Percentiles rank a stretch among this genome's conserved stretches.
Conservation (phyloP, 371 early-diverging fungal species). For the Mortierella sp. region DNA sequence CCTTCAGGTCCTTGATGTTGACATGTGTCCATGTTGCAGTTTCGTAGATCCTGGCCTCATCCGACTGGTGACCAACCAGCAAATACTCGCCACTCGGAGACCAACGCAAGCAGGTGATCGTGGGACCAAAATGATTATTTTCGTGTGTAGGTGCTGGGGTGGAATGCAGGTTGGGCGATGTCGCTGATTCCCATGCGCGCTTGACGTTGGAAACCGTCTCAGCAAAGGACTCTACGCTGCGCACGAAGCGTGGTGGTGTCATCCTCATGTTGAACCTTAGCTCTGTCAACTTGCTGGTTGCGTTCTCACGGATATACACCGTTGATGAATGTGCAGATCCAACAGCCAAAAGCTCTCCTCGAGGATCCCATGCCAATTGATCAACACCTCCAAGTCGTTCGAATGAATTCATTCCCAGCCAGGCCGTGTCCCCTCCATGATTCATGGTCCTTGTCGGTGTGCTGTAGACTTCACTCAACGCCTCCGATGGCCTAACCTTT, state of each 20-base stretch:
- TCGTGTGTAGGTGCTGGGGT: slow-evolving; percentile 20
- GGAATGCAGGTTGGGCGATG: neutral
- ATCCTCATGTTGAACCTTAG: slow-evolving; percentile 16
- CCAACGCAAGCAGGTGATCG: slow-evolving; percentile 36
- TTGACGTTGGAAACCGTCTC: slow-evolving; percentile 42
- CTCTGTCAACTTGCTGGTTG: slow-evolving; percentile 26
- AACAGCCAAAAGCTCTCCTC: slow-evolving; percentile 43
- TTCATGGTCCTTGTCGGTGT: slow-evolving; percentile 10
- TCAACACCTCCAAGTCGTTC: slow-evolving; percentile 20
- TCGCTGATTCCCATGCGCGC: neutral
- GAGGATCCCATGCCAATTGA: slow-evolving; percentile 44
- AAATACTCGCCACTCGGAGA: slow-evolving; percentile 41
- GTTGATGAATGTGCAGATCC: slow-evolving; percentile 33
- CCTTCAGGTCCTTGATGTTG: slow-evolving; percentile 35
- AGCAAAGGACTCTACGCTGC: slow-evolving; percentile 17
- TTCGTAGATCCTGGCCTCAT: slow-evolving; percentile 28
- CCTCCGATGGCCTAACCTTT: slow-evolving; percentile 31
- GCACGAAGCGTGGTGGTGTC: slow-evolving; percentile 22
- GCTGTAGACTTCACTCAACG: slow-evolving; percentile 21
- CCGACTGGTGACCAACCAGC: slow-evolving; percentile 34
- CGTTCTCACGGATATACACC: slow-evolving; percentile 39
- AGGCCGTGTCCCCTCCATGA: slow-evolving; percentile 36
- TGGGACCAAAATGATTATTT: slow-evolving; percentile 18
- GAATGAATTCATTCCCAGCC: slow-evolving; percentile 23
- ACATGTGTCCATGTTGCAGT: slow-evolving; percentile 39